Percentiles rank a stretch among this genome's conserved stretches.
Evolutionary conservation across 1,284 basidiomycete genomes (phyloP).

Genomic region (Rhodotorula sp.): DNA sequence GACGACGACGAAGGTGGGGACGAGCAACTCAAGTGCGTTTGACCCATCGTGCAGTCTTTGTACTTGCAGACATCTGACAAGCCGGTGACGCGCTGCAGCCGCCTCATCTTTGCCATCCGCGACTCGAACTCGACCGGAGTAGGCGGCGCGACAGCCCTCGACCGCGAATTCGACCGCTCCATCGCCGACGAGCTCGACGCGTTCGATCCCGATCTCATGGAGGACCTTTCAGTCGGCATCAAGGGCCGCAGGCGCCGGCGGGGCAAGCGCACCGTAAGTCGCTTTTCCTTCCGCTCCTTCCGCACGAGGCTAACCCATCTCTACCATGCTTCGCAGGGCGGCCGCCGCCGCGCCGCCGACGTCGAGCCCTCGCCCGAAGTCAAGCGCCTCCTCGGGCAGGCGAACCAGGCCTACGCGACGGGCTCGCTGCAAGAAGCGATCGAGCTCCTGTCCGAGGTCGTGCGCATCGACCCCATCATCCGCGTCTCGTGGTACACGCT

Average conservation of each 20-base stretch:
- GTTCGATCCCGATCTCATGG: conserved; percentile 54
- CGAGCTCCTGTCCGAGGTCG: conserved; percentile 86
- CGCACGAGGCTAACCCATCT: not conserved
- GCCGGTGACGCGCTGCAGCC: conserved; percentile 51
- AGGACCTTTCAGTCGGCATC: conserved; percentile 18
- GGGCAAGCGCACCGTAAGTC: conserved; percentile 4
- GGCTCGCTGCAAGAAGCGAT: conserved; percentile 70
- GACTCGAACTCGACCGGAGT: conserved; percentile 57
- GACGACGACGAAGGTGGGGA: conserved; percentile 8
- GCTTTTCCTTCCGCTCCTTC: not conserved
- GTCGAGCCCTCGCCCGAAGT: conserved; percentile 72
- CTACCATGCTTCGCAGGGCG: conserved; percentile 7
- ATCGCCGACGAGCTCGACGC: conserved; percentile 62
- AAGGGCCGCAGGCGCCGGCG: conserved; percentile 23
- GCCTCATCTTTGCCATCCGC: conserved; percentile 62
- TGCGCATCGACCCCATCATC: conserved; percentile 86
- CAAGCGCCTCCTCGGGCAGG: conserved; percentile 74
- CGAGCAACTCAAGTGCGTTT: conserved; percentile 30
- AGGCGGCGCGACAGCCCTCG: conserved; percentile 57
- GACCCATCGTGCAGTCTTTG: not conserved
- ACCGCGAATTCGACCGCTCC: conserved; percentile 64
- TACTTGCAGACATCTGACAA: not conserved
- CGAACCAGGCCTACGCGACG: conserved; percentile 83
- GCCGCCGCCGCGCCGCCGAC: conserved; percentile 51
- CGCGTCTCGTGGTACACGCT: conserved; percentile 82